Evolutionary conservation across 352 stramenopile genomes (phyloP), one percentile per base, ranked within the genome.

Genomic region (Phytophthora vignae): DNA sequence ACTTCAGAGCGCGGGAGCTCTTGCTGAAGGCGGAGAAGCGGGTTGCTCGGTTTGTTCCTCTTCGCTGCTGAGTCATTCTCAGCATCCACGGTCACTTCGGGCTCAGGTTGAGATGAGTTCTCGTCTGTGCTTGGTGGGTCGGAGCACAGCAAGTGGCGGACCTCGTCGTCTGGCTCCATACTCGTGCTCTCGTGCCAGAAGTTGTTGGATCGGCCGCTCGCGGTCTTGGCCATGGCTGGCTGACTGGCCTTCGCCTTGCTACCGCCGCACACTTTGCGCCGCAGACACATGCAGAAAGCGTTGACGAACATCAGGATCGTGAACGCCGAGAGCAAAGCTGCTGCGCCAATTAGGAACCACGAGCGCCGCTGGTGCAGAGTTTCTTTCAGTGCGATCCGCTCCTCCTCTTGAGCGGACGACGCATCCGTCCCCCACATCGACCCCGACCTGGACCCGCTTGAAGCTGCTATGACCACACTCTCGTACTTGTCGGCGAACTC

Each of bases 401-500:
- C 66, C 15, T 55, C 63, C 19, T 60, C 55, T 40, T 73, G 50
- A n/a, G 50, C 69, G n/a, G 60, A 57, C 12, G 57, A 60, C 21
- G 9, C 17, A 21, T 73, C 59, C 6, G 36, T 66, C 21, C 70
- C 70, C 65, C 65, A 73, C 49, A 64, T 67, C 5, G 64, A 73
- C 21, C 64, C 40, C 7, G 70, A 65, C 42, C 6, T 53, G 7
- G 71, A 70, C 7, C 58, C 61, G 12, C 62, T 78, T 8, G 67
- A 66, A 27, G 74, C 70, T 44, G 53, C 46, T 29, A 71, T 25
- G 2, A 81, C 36, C 2, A 79, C 75, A n/a, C 60, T 57, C 10
- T 77, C 59, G 29, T 87, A 87, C 44, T 87, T 87, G 46, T 55
- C 21, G 17, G 58, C 60, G 36, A 87, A 87, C 1, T 74, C 63